These are phyloP conservation scores for Nannochloris sp. DNA, from an alignment of 139 green algal genomes.

Conservation along the genomic window DNA sequence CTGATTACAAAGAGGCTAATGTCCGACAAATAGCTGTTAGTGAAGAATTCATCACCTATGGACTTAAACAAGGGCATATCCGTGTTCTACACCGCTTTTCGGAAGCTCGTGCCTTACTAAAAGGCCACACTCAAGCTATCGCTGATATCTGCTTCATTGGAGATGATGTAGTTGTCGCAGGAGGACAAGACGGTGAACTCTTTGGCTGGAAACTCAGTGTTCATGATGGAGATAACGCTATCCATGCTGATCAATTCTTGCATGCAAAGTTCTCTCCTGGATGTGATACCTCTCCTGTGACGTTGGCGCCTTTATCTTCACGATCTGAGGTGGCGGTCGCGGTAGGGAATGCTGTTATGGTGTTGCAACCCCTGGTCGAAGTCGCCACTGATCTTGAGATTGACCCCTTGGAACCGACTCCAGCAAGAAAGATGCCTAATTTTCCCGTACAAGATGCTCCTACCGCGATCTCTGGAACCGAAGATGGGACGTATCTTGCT, in stretches of 20 bases:
- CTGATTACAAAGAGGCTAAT: slow-evolving; percentile 29
- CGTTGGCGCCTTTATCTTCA: not conserved
- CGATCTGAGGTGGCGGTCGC: not conserved
- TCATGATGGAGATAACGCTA: slow-evolving; percentile 9
- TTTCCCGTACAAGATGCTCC: slow-evolving; percentile 8
- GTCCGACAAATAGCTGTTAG: slow-evolving; percentile 48
- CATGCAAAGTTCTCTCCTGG: slow-evolving; percentile 3
- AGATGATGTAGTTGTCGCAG: slow-evolving; percentile 38
- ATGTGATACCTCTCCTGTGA: not conserved
- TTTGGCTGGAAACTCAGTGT: slow-evolving; percentile 43
- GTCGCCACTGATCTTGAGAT: not conserved
- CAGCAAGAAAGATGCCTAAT: not conserved
- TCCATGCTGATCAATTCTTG: slow-evolving; percentile 29
- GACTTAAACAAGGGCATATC: slow-evolving; percentile 66
- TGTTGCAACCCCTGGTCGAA: not conserved
- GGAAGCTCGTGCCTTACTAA: slow-evolving; percentile 50
- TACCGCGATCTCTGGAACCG: not conserved
- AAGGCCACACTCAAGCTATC: slow-evolving; percentile 50
- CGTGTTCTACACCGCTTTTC: slow-evolving; percentile 55
- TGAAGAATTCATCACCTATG: slow-evolving; percentile 68
- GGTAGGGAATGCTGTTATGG: slow-evolving; percentile 4
- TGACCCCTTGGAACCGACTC: slow-evolving; percentile 4
- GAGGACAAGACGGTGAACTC: slow-evolving; percentile 28
- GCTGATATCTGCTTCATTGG: slow-evolving; percentile 40
- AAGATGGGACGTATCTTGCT: not conserved